Base-by-base conservation (phyloP, 2,329 filamentous ascomycete species). In the Thelonectria blattea region DNA sequence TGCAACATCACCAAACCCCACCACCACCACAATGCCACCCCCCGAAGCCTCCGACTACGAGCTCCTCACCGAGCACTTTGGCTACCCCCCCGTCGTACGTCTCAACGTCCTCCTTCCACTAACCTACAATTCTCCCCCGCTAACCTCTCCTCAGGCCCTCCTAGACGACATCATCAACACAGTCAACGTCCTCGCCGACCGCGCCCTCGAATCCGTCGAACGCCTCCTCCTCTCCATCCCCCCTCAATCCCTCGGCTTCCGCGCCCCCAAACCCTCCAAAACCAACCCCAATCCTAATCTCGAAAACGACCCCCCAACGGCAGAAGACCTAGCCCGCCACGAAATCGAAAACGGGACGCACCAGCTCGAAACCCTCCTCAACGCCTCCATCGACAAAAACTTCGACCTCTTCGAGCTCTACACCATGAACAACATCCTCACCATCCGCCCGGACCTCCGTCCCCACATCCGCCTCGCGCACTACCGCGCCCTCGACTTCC, bases 131-230 rank as follows among this genome's bases (percentile, higher is more conserved):
- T 15, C 42, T 46, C 52, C 20, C 37, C 50, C 24, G 66, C 52
- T 46, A 45, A 30, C 58, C 41, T 12, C 17, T 30, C 27, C 45
- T 24, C 71, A 97, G 93, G 91, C 91, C 62, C 87, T 99, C 43
- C 90, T 99, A 72, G 95, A 99, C 85, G 94, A 98, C 79, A 93
- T 98, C 70, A 97, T 98, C 80, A 97, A 98, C 81, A 91, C 90
- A 56, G 88, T 97, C 76, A 99, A 98, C 80, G 91, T 94, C 72
- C 86, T 97, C 71, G 90, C 95, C 71, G 95, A 96, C 78, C 90
- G 90, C 75, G 93, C 92, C 55, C 88, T 97, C 71, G 91, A 92
- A 71, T 92, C 91, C 62, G 88, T 98, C 66, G 95, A 98, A 77
- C 86, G 88, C 56, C 91, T 92, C 1, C 87, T 99, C 18, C 82